Conservation (phyloP, 441 rosid species). For the Adansonia grandidieri region DNA sequence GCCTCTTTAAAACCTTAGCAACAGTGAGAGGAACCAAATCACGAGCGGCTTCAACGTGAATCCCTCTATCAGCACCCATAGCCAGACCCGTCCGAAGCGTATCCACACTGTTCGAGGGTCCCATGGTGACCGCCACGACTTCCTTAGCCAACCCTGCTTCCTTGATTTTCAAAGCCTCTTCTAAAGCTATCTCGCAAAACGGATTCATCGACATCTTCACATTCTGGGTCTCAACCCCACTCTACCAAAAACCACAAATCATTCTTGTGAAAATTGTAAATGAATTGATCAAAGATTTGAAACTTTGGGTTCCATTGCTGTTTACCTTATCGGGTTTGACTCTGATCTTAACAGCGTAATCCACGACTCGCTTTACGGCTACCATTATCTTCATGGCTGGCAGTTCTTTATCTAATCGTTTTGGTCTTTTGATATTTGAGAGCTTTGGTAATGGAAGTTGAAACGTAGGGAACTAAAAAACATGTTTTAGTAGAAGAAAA, state of each 20-base stretch:
- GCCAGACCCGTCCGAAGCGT: slow-evolving; percentile 92
- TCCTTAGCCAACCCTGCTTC: slow-evolving; percentile 82
- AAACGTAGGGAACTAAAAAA: slow-evolving; percentile 19
- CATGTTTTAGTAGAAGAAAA: too few species aligned
- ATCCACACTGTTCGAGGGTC: slow-evolving; percentile 72
- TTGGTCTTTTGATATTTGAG: neutral
- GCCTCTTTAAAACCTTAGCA: slow-evolving; percentile 77
- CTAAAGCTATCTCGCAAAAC: slow-evolving; percentile 91
- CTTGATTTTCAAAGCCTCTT: slow-evolving; percentile 84
- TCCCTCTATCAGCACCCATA: slow-evolving; percentile 94
- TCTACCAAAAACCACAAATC: slow-evolving; percentile 41
- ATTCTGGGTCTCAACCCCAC: slow-evolving; percentile 84
- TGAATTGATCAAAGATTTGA: neutral
- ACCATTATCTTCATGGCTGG: slow-evolving; percentile 79
- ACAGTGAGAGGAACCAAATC: slow-evolving; percentile 66
- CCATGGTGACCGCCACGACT: slow-evolving; percentile 80
- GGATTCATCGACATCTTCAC: slow-evolving; percentile 99
- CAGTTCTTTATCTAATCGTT: neutral
- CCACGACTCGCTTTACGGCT: slow-evolving; percentile 86
- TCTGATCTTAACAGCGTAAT: slow-evolving; percentile 93
- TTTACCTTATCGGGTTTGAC: slow-evolving; percentile 87
- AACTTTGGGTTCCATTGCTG: neutral
- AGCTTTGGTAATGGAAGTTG: slow-evolving; percentile 20
- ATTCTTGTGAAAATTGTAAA: neutral
- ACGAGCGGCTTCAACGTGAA: slow-evolving; percentile 60